phyloP scores from a whole-genome alignment of 306 rosid genomes.

The Vicia sativa region DNA sequence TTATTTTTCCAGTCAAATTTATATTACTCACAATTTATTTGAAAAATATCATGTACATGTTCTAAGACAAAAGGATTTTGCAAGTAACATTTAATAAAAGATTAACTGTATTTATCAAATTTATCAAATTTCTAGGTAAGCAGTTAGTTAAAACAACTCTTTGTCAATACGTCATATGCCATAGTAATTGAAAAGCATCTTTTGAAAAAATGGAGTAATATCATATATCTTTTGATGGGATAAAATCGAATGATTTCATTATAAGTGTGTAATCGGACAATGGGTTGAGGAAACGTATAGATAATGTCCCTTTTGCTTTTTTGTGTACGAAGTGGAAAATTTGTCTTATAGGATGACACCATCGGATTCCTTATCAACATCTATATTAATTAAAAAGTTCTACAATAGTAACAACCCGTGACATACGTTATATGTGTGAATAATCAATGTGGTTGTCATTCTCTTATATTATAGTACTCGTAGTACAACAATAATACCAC shows the following conservation, averaged over 20 bases:
- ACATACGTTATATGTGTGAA: slow-evolving; percentile 31
- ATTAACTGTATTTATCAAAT: too few species aligned
- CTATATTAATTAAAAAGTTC: slow-evolving; percentile 32
- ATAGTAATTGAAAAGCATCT: slow-evolving; percentile 8
- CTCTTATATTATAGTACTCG: neutral
- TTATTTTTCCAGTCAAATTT: too few species aligned
- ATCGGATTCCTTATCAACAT: slow-evolving; percentile 25
- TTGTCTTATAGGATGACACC: slow-evolving; percentile 15
- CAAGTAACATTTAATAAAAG: too few species aligned
- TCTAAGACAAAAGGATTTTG: too few species aligned
- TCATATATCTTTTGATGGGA: slow-evolving; percentile 12
- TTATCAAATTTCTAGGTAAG: too few species aligned
- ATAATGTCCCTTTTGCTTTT: slow-evolving; percentile 24
- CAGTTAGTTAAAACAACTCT: too few species aligned
- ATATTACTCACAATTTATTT: too few species aligned
- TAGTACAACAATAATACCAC: neutral
- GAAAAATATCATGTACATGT: too few species aligned
- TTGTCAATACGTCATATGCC: slow-evolving; percentile 3
- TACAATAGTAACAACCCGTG: slow-evolving; percentile 38
- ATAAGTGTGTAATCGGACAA: neutral
- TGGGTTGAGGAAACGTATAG: slow-evolving; percentile 6
- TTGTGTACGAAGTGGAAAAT: slow-evolving; percentile 9
- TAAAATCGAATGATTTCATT: slow-evolving; percentile 10
- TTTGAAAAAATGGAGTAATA: neutral
- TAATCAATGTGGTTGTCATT: slow-evolving; percentile 35